A percentile compares a stretch with the other conserved stretches of the same genome.
phyloP scores from a whole-genome alignment of 805 yeast species.

The Sugiyamaella boreocaroliniensis region DNA sequence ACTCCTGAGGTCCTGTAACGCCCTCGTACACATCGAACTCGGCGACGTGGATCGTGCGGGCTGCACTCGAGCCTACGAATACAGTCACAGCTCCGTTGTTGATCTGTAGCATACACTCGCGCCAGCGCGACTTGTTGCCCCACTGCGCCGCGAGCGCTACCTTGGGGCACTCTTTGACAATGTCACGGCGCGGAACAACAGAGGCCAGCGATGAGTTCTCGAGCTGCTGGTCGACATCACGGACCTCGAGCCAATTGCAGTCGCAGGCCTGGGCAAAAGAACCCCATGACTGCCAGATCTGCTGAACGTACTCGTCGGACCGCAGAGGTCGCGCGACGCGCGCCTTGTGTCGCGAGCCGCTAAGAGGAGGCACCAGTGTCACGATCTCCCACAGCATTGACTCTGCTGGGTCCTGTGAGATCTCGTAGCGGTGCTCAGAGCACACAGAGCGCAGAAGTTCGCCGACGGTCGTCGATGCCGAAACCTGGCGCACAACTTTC shows the following conservation, averaged over 20 bases:
- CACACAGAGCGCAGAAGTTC: constrained; percentile 19
- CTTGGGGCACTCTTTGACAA: constrained; percentile 18
- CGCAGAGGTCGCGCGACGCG: constrained; percentile 25
- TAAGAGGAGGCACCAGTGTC: neutral
- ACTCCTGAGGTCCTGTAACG: neutral
- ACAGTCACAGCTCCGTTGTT: constrained; percentile 7
- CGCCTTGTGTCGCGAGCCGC: constrained; percentile 11
- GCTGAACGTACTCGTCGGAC: constrained; percentile 18
- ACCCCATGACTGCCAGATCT: constrained; percentile 21
- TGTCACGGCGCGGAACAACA: constrained; percentile 29
- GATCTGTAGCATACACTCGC: constrained; percentile 9
- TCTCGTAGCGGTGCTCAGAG: constrained; percentile 28
- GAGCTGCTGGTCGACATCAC: constrained; percentile 18
- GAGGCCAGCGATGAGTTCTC: constrained; percentile 27
- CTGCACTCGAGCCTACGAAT: constrained; percentile 5
- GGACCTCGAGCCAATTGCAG: constrained; percentile 17
- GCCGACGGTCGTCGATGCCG: constrained; percentile 10
- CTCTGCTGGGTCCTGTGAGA: constrained; percentile 21
- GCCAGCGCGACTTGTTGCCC: constrained; percentile 14
- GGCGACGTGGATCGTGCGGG: constrained; percentile 9
- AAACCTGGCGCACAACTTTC: constrained; percentile 16
- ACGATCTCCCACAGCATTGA: constrained; percentile 27
- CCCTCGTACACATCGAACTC: constrained; percentile 17
- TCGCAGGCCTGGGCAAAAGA: constrained; percentile 2
- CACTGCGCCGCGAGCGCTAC: constrained; percentile 6